phyloP scores from a whole-genome alignment of 371 early-diverging fungal genomes.

The Mucor piriformis region DNA sequence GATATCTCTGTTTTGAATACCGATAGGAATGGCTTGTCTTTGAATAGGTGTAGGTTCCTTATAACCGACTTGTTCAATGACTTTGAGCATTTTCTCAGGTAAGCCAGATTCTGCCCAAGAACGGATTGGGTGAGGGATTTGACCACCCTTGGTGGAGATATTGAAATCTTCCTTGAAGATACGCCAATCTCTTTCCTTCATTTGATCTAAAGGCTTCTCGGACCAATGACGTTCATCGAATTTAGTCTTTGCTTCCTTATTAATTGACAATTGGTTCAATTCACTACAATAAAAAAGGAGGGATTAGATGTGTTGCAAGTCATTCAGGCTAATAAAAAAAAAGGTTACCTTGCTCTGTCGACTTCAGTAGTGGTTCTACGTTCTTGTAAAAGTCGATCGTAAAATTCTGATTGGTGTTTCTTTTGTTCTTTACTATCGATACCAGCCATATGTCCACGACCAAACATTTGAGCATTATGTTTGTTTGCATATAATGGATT shows the following conservation, averaged over 20 bases:
- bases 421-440: conserved; percentile 83
- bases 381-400: conserved; percentile 65
- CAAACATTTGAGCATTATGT: conserved; percentile 86
- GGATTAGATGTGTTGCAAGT: too few species aligned
- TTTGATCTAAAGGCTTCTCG: conserved; percentile 88
- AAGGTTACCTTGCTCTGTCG: conserved; percentile 60
- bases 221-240: conserved; percentile 95
- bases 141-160: conserved; percentile 91
- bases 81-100: conserved; percentile 64
- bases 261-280: conserved; percentile 62
- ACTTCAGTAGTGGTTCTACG: conserved; percentile 72
- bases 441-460: conserved; percentile 91
- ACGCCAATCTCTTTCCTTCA: conserved; percentile 98
- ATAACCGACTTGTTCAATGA: conserved; percentile 84
- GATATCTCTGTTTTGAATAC: conserved; percentile 90
- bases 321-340: too few species aligned
- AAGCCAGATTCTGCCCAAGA: conserved; percentile 87
- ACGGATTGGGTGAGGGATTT: conserved; percentile 92
- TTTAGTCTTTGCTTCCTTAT: conserved; percentile 69
- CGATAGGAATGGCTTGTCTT: conserved; percentile 95
- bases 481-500: conserved; percentile 87
- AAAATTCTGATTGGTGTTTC: conserved; percentile 69
- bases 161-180: conserved; percentile 98
- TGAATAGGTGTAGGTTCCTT: conserved; percentile 98
- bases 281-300: conserved; percentile 51